Percentiles rank a stretch among this genome's conserved stretches.
Evolutionary conservation across 768 basidiomycete genomes (phyloP).

Genomic region (Xerocomellus chrysenteron): DNA sequence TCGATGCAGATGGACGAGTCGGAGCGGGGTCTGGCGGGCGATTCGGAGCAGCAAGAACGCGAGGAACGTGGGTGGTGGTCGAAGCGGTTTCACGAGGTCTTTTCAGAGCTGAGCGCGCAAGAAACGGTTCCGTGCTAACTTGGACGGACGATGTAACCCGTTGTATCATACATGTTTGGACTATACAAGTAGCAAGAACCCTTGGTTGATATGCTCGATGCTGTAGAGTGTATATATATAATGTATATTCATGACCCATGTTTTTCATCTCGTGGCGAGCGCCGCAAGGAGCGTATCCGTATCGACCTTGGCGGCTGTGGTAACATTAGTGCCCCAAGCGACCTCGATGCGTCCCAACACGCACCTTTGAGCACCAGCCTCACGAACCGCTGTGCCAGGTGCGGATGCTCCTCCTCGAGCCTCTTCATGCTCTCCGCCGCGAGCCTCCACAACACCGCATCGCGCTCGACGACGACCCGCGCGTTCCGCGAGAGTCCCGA

Average conservation of each 20-base stretch:
- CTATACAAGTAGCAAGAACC: neutral
- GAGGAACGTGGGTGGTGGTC: slow-evolving; percentile 79
- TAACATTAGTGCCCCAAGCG: neutral
- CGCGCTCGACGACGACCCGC: slow-evolving; percentile 77
- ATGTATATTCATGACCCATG: slow-evolving; percentile 1
- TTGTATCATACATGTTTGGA: slow-evolving; percentile 1
- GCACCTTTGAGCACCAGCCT: slow-evolving; percentile 73
- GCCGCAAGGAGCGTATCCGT: slow-evolving; percentile 61
- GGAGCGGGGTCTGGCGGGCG: slow-evolving; percentile 27
- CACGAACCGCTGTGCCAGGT: slow-evolving; percentile 62
- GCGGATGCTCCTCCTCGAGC: slow-evolving; percentile 69
- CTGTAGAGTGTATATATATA: neutral
- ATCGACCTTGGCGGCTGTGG: slow-evolving; percentile 61
- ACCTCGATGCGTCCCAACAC: slow-evolving; percentile 12
- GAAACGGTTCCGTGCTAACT: neutral
- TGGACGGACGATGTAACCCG: neutral
- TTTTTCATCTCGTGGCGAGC: slow-evolving; percentile 42
- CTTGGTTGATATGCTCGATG: slow-evolving; percentile 2
- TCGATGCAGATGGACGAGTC: slow-evolving; percentile 52
- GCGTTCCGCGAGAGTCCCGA: slow-evolving; percentile 81
- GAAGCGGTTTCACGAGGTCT: slow-evolving; percentile 59
- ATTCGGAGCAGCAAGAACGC: slow-evolving; percentile 46
- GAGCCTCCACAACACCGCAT: slow-evolving; percentile 81
- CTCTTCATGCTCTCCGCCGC: slow-evolving; percentile 52
- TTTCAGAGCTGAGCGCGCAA: slow-evolving; percentile 49